Evolutionary conservation across 768 basidiomycete species (phyloP), one percentile per base, ranked within the genome.

Genomic region (Podaxis sp.): DNA sequence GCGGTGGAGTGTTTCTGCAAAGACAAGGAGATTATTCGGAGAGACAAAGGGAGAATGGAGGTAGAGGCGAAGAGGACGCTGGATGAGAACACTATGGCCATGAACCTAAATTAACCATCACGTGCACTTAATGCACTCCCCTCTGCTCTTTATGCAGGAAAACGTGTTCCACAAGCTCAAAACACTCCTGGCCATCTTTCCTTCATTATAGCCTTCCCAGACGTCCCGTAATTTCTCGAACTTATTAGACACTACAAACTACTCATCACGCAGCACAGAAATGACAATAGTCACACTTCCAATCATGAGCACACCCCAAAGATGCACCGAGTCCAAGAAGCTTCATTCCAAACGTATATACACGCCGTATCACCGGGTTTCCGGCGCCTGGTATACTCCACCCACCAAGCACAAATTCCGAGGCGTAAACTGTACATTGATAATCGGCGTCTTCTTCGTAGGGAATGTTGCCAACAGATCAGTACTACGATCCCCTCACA

Each of bases 391-490:
- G 69, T 87, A 89, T 46, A 79, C 80, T 4, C 96, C 96, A 16
- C 90, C 89, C 48, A 90, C 92, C 59, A 98, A 75, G 72, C 93
- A 95, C 36, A 99, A 81, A 73, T 99, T 99, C 13, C 96, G 85
- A 28, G 94, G 86, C 7, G 97, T 98, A 68, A 98, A 97, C 65
- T 97, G 93, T 9, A 95, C 88, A 68, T 95, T 90, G 25, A 86
- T 85, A 65, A 98, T 84, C 1, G 97, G 95, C 27, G 97, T 98
- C 57, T 95, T 84, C 77, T 98, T 99, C 32, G 97, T 99, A 5
- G 91, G 91, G 71, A 94, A 97, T 0, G 95, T 95, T 2, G 91
- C 82, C 2, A 98, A 73, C 28, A 98, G 79, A 70, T 98, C 96
- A 18, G 81, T 78, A 18, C 96, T 98, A 70, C 50, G 62, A 40